Conservation (phyloP, 306 rosid species). For the Betula pendula region DNA sequence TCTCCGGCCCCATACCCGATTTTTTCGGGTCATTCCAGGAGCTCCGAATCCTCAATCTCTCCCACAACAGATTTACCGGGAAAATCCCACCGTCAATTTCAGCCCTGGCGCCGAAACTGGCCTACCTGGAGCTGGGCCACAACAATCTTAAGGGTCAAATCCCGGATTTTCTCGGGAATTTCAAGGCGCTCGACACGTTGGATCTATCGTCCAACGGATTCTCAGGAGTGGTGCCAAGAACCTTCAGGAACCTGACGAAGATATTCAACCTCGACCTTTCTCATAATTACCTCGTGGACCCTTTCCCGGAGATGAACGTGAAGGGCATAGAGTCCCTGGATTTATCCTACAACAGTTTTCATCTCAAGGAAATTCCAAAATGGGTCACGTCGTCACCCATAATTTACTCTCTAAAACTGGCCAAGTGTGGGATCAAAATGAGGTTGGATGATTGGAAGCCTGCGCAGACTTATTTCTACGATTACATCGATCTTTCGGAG, state of each 20-base stretch:
- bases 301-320: conserved; percentile 76
- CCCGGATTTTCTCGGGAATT: conserved; percentile 75
- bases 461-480: conserved; percentile 66
- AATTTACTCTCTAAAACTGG: conserved; percentile 79
- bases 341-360: conserved; percentile 64
- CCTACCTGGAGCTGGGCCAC: conserved; percentile 57
- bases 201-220: conserved; percentile 60
- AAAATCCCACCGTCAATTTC: conserved; percentile 60
- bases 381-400: conserved; percentile 84
- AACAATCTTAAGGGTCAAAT: conserved; percentile 61
- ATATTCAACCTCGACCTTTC: conserved; percentile 87
- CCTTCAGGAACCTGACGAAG: conserved; percentile 67
- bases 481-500: conserved; percentile 73
- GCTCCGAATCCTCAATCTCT: conserved; percentile 50
- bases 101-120: conserved; percentile 43
- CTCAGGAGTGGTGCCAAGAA: conserved; percentile 60
- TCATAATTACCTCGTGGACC: conserved; percentile 59
- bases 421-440: conserved; percentile 70
- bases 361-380: conserved; percentile 55
- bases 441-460: conserved; percentile 71
- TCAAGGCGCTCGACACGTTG: conserved; percentile 64
- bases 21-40: conserved; percentile 43
- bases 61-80: conserved; percentile 63
- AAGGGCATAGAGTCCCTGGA: conserved; percentile 86
- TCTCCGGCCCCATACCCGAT: conserved; percentile 64